Base-by-base conservation (phyloP, 768 basidiomycete genomes). In the Boletus tomentosulus region DNA sequence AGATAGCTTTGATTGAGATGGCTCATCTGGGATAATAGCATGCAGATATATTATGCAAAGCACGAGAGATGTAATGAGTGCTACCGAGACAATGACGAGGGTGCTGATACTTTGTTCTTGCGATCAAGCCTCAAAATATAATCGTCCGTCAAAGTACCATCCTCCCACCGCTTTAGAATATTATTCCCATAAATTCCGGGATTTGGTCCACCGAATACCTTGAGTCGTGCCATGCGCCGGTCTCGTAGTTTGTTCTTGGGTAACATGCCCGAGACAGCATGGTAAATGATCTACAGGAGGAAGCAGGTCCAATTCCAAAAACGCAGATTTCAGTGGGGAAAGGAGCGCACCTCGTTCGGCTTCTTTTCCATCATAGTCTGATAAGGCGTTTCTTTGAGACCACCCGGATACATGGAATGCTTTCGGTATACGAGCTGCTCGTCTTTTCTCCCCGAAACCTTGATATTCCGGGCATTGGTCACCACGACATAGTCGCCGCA, bases 401-500 rank as follows among this genome's bases (percentile, higher is more conserved):
- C 95, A 38, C 96, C 96, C 0, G 94, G 89, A 65, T 79, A 98
- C 83, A 92, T 92, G 0, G 94, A 80, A 67, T 98, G 93, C 64
- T 91, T 88, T 42, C 89, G 76, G 75, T 92, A 99, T 16, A 95
- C 66, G 60, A 93, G 77, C 65, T 98, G 92, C 58, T 91, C 81
- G 5, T 82, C 81, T 73, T 98, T 99, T 66, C 82, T 82, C 38
- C 97, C 97, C 1, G 95, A 91, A 37, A 97, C 88, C 64, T 84
- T 83, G 59, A 98, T 78, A 8, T 85, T 80, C 51, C 82, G 76
- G 3, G 92, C 88, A 67, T 98, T 92, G 30, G 93, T 96, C 7
- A 99, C 94, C 24, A 98, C 83, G 30, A 98, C 92, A 66, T 98
- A 98, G 83, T 99, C 97, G 9, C 97, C 97, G 51, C 92, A 94